Evolutionary conservation across 2,329 filamentous ascomycete species (phyloP), one percentile per base, ranked within the genome.

Genomic region (Cladophialophora yegresii): DNA sequence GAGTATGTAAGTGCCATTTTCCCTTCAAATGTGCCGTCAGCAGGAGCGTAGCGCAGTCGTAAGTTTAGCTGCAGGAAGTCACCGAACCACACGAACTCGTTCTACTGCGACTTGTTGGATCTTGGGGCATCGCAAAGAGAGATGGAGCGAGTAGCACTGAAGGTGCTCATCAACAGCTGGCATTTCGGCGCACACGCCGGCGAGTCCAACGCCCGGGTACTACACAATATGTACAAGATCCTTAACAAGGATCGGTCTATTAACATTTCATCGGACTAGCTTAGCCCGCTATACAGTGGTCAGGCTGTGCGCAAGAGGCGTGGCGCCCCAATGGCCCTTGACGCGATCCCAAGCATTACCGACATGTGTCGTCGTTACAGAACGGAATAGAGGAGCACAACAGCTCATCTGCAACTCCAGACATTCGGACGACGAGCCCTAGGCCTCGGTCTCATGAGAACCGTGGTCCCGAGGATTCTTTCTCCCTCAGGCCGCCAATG

Each of bases 401-500:
- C n/a, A 16, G 16, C 36, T 20, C 36, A 16, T 43, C 36, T 43
- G 36, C 36, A n/a, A n/a, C 36, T 43, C 36, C 36, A 8, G 36
- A 20, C 8, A 43, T 43, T n/a, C 36, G n/a, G 36, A 5, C 7
- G 13, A 43, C 5, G 16, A 4, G 0, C 36, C 16, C 13, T 2
- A 3, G 16, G 36, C 36, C n/a, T 16, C 28, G 26, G 10, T 20
- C 16, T 67, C 49, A 70, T 54, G 68, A 66, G 61, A 66, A 67
- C 23, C 58, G 54, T 54, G 47, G 62, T 9, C 49, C 45, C 4
- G 50, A 58, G 4, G 66, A 20, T 23, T 89, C 85, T 83, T 96
- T 96, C 83, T 98, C 95, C 79, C 93, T 96, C 71, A 98, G 81
- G 13, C 95, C 95, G 58, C 95, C 95, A 75, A 98, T 96, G 69